A percentile compares a stretch with the other conserved stretches of the same genome.
Evolutionary conservation across 129 eudicot species (phyloP).

Genomic region (Chrysanthemum lavandulifolium): DNA sequence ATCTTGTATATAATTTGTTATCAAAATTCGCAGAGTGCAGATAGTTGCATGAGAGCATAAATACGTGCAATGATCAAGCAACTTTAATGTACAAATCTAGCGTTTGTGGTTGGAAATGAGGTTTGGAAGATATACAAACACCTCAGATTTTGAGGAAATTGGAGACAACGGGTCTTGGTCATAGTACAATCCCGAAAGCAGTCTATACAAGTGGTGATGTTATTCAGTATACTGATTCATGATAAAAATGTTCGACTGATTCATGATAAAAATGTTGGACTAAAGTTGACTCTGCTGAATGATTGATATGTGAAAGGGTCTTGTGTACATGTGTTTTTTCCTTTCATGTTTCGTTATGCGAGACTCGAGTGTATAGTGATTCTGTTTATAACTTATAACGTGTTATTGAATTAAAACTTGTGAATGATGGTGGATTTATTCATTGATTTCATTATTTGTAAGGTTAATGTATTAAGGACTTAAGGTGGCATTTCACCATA

Average conservation of each 20-base stretch:
- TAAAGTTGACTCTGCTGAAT: background rate
- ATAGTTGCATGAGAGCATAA: constrained; percentile 33
- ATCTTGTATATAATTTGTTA: background rate
- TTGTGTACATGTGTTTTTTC: constrained; percentile 9
- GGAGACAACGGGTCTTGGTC: background rate
- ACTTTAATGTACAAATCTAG: constrained; percentile 12
- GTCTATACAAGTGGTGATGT: constrained; percentile 15
- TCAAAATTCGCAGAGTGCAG: background rate
- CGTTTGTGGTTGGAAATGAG: background rate
- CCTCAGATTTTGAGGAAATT: background rate
- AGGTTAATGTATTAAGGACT: background rate
- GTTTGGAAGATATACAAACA: background rate
- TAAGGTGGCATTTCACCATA: too few species aligned
- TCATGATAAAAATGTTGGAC: background rate
- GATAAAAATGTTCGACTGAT: background rate
- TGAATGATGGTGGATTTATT: background rate
- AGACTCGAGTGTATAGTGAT: constrained; percentile 29
- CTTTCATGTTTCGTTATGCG: background rate
- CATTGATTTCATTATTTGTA: background rate
- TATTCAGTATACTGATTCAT: background rate
- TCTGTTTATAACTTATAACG: background rate
- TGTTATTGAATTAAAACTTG: constrained; percentile 1
- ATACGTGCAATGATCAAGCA: constrained; percentile 37
- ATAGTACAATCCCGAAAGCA: constrained; percentile 10
- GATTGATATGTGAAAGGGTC: constrained; percentile 1